These are phyloP conservation scores for Discostella stelligeroides DNA, from an alignment of 108 stramenopile genomes.

Conservation along the genomic window DNA sequence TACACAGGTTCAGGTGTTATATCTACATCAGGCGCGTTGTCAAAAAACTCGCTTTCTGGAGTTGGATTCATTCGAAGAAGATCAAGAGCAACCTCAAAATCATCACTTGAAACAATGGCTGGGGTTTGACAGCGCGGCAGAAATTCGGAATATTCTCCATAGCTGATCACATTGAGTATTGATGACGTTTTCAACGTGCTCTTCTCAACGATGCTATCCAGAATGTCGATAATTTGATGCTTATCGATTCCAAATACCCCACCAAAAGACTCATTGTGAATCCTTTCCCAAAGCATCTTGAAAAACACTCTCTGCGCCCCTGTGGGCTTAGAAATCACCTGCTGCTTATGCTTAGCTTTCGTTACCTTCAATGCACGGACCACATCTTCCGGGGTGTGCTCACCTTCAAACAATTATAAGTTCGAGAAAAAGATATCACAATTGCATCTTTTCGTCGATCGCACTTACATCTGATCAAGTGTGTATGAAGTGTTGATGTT, in stretches of 20 bases:
- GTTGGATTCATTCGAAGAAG: slow-evolving; percentile 27
- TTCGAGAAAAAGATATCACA: too few species aligned
- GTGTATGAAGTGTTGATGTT: slow-evolving; percentile 30
- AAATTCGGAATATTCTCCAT: slow-evolving; percentile 16
- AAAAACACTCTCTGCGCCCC: slow-evolving; percentile 31
- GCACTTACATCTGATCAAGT: slow-evolving; percentile 27
- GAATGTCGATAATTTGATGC: background rate
- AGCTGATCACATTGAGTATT: slow-evolving; percentile 8
- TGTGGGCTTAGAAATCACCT: slow-evolving; percentile 14
- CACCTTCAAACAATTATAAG: slow-evolving; percentile 1
- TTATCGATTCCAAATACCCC: slow-evolving; percentile 6
- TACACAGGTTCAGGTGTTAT: slow-evolving; percentile 17
- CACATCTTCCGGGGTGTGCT: slow-evolving; percentile 12
- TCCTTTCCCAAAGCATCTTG: slow-evolving; percentile 30
- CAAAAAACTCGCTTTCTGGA: slow-evolving; percentile 12
- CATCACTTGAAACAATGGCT: slow-evolving; percentile 14
- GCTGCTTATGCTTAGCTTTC: slow-evolving; percentile 25
- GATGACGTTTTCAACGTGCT: slow-evolving; percentile 11
- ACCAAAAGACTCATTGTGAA: slow-evolving; percentile 29
- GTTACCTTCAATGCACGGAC: slow-evolving; percentile 31
- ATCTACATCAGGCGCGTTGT: slow-evolving; percentile 9
- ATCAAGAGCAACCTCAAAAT: slow-evolving; percentile 32
- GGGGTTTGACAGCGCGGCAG: background rate
- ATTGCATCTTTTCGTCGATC: background rate
- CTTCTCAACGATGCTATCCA: slow-evolving; percentile 18